Conservation (phyloP, 441 rosid species). For the Croton laevigatus region DNA sequence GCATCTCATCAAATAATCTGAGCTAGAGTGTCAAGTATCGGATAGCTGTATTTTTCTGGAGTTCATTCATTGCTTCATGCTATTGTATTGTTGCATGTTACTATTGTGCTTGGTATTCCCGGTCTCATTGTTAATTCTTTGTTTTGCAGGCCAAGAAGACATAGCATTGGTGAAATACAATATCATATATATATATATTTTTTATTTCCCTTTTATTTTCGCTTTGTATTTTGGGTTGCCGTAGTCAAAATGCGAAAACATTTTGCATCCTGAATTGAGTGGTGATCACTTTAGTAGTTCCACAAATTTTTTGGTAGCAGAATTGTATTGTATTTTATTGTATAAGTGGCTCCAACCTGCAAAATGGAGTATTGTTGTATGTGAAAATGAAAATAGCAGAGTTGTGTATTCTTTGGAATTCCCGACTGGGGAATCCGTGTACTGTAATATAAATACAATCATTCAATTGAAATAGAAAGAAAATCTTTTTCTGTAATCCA, state of each 20-base stretch:
- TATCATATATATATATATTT: neutral
- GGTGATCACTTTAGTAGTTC: neutral
- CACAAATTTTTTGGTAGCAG: constrained; percentile 12
- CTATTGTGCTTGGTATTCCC: neutral
- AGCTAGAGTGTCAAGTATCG: neutral
- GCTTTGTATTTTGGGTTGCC: neutral
- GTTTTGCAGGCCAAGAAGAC: constrained; percentile 51
- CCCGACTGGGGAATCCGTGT: constrained; percentile 9
- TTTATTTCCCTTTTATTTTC: neutral
- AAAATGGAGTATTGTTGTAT: constrained; percentile 19
- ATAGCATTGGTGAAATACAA: constrained; percentile 21
- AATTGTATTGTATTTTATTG: constrained; percentile 8
- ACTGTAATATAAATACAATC: constrained; percentile 17
- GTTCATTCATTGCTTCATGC: neutral
- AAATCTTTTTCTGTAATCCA: too few relatives aligned
- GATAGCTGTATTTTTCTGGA: neutral
- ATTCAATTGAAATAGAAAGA: constrained; percentile 12
- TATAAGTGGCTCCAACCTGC: constrained; percentile 15
- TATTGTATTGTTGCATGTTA: neutral
- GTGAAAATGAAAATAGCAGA: constrained; percentile 5
- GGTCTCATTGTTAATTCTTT: neutral
- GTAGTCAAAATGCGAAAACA: neutral
- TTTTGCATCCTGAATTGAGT: constrained; percentile 4
- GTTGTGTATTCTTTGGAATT: constrained; percentile 14
- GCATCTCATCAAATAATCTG: too few relatives aligned